Evolutionary conservation across 331 rosid species (phyloP), one percentile per base, ranked within the genome.

Genomic region (Pyrus hybrid): DNA sequence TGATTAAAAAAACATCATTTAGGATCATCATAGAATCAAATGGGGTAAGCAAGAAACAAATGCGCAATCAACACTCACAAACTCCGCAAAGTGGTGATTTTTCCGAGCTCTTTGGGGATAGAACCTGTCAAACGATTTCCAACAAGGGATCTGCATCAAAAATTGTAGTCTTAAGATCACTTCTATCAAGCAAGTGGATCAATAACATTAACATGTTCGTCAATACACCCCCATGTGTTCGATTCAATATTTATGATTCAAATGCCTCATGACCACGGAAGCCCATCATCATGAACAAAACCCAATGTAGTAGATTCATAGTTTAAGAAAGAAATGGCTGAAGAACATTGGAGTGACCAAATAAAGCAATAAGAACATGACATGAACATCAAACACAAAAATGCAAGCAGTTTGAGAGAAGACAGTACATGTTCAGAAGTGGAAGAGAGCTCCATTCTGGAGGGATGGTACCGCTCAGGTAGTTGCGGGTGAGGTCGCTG

Each of bases 121-220:
- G 74, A 9, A 57, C 97, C 98, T 0, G 91, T 83, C 66, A 93
- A 23, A 68, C 93, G 89, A 78, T 93, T 93, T 81, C 88, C 97
- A 18, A 80, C 23, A 45, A 93, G 85, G 43, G 92, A 81, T 70
- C 98, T 89, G 77, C 56, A 64, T 68, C 20, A 58, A 68, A 23
- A 80, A 57, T 53, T 20, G 29, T 9, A 30, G 63, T 26, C 30
- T 58, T 57, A 75, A 8, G 60, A 30, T 51, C 72, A 37, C 43
- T 23, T 32, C 6, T 28, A 25, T 35, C 30, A 26, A 67, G 23
- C 0, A 3, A 43, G 21, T 6, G 8, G 7, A 12, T 58, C 4
- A 23, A 57, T 3, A 35, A 58, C 67, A 35, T 33, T 13, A 13
- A 41, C 28, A 56, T 4, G 32, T 29, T 4, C 51, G 1, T 33